Base-by-base conservation (phyloP, 139 green algal species). In the Penium margaritaceum region DNA sequence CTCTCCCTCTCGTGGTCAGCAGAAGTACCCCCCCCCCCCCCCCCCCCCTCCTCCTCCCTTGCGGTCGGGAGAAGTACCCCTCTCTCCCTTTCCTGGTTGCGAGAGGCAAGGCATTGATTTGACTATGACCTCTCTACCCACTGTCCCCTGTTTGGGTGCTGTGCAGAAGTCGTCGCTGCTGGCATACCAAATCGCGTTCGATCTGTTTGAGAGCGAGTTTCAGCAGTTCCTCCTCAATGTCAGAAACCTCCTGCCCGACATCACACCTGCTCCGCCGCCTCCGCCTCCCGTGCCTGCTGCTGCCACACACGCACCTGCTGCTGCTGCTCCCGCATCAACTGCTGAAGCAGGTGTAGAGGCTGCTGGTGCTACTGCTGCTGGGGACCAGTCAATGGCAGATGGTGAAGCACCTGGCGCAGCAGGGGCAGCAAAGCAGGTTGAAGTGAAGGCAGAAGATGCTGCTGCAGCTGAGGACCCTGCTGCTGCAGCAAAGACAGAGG, bases 111-210 rank as follows among this genome's bases (percentile, higher is more conserved):
- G n/a, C n/a, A n/a, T n/a, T n/a, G n/a, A n/a, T n/a, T n/a, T n/a
- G n/a, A n/a, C n/a, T n/a, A n/a, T n/a, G n/a, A n/a, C n/a, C n/a
- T n/a, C n/a, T n/a, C n/a, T n/a, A n/a, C n/a, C n/a, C n/a, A n/a
- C n/a, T n/a, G n/a, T n/a, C n/a, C n/a, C n/a, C n/a, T n/a, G n/a
- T n/a, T n/a, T n/a, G n/a, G n/a, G n/a, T n/a, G n/a, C n/a, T n/a
- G n/a, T n/a, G n/a, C n/a, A n/a, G n/a, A n/a, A n/a, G n/a, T n/a
- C n/a, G n/a, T n/a, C 77, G 35, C 82, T 98, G 55, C 61, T 97
- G 75, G 91, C 93, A 2, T 96, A 96, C 74, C 94, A 98, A 84
- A 85, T 97, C n/a, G 89, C 81, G 4, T 98, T 98, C 64, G 90
- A 97, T 85, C 86, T 98, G 27, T 92, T 95, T 57, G 94, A 97